These are phyloP conservation scores for Colletotrichum somersetense DNA, from an alignment of 2,329 filamentous ascomycete species.

Conservation along the genomic window DNA sequence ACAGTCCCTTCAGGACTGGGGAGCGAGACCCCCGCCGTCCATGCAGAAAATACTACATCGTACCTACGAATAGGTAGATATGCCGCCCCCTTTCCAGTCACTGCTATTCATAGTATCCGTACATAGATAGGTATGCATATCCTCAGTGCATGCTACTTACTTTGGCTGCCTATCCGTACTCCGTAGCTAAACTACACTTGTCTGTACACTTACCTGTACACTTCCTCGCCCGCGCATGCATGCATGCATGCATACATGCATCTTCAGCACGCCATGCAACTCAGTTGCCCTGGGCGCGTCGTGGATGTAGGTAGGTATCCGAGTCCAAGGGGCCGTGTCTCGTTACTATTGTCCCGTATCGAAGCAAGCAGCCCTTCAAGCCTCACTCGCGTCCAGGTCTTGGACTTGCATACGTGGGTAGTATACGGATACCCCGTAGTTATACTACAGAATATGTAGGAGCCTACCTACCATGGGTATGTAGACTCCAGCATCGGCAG, in stretches of 20 bases:
- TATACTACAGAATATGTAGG: no score
- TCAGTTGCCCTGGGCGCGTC: not conserved
- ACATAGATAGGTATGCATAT: not conserved
- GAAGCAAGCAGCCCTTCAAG: not conserved
- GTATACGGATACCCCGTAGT: no score
- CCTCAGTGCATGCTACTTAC: not conserved
- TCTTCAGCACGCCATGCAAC: not conserved
- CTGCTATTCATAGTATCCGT: conserved; percentile 14
- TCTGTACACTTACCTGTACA: not conserved
- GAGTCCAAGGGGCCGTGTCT: not conserved
- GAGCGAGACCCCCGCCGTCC: conserved; percentile 5
- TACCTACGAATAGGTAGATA: not conserved
- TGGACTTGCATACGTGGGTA: not conserved
- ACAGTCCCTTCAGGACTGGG: not conserved
- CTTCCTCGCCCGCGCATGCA: conserved; percentile 3
- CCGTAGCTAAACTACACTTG: not conserved
- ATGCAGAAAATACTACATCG: not conserved
- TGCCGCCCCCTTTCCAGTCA: conserved; percentile 1
- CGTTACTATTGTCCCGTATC: not conserved
- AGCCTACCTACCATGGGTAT: no score
- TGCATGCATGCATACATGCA: not conserved
- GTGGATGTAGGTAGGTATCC: not conserved
- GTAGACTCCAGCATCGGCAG: no score
- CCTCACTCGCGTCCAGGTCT: not conserved
- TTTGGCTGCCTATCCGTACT: no score